Evolutionary conservation across 2,329 filamentous ascomycete species (phyloP), one percentile per base, ranked within the genome.

Genomic region (Zasmidium cellare): DNA sequence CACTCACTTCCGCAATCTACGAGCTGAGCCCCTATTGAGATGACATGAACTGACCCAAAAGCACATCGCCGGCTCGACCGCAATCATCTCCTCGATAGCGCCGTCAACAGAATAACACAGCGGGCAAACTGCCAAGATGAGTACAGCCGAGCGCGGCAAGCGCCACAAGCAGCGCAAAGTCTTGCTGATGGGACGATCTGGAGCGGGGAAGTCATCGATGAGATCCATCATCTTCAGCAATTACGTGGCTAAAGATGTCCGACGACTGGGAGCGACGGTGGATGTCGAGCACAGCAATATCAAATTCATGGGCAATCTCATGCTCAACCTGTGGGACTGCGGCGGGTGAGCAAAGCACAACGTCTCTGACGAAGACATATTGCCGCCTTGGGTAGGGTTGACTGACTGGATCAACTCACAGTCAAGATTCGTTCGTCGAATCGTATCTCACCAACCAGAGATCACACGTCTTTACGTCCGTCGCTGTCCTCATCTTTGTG

Each of bases 151-250:
- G 58, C 67, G 69, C 55, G 76, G 65, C 51, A 80, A 79, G 71
- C 76, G 79, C 53, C 78, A 80, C 68, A 81, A 81, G 74, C 78
- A 80, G 74, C 78, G 79, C 71, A 82, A 82, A 69, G 79, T 82
- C 69, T 71, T 82, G 69, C 72, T 82, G 46, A 81, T 81, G 94
- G 94, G 94, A 67, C 97, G 97, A 80, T 96, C 91, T 62, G 94
- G 94, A 55, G 96, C 93, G 0, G 94, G 94, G 55, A 99, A 99
- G 78, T 97, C 92, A 45, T 97, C 92, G 56, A 99, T 99, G 94
- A 86, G 94, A 64, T 94, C 90, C 71, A 97, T 99, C 72, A 97
- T 99, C 74, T 99, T 99, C 78, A 96, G 91, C 80, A 97, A 97
- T 77, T 97, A 97, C 74, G 92, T 97, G 65, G 94, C 94, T 56